Percentiles rank a stretch among this genome's conserved stretches.
phyloP scores from a whole-genome alignment of 164 flowering plant species.

The Liriodendron chinense region DNA sequence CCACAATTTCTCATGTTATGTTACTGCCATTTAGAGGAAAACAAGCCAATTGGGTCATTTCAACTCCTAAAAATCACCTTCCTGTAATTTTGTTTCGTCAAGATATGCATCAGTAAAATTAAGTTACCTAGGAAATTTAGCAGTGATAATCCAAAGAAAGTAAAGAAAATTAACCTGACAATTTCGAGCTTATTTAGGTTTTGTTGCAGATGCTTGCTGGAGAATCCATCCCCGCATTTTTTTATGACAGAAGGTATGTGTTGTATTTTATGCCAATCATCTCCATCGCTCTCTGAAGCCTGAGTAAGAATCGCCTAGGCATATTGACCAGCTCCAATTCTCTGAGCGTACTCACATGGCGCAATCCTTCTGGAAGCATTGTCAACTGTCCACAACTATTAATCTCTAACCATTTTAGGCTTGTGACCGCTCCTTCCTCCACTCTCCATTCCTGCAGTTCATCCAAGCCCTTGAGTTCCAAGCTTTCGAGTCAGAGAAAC shows the following conservation, averaged over 20 bases:
- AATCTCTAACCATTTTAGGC: neutral
- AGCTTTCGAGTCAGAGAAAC: neutral
- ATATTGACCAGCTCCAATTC: neutral
- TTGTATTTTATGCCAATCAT: neutral
- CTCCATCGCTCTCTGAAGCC: neutral
- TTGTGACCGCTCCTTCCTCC: constrained; percentile 2
- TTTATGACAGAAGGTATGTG: neutral
- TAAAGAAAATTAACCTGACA: too few species aligned
- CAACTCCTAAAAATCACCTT: too few species aligned
- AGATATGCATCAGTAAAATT: too few species aligned
- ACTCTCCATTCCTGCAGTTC: constrained; percentile 1
- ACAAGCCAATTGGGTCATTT: too few species aligned
- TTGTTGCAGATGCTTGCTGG: too few species aligned
- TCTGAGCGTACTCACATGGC: constrained; percentile 19
- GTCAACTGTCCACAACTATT: constrained; percentile 18
- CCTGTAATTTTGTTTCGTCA: too few species aligned
- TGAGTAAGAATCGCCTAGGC: neutral
- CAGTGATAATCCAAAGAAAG: too few species aligned
- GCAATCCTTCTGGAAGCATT: constrained; percentile 33
- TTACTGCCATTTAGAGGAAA: too few species aligned
- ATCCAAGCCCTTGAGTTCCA: neutral
- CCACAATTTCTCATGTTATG: too few species aligned
- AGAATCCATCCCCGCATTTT: neutral
- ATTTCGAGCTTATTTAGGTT: too few species aligned
- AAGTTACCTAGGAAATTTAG: too few species aligned